phyloP scores from a whole-genome alignment of 306 rosid species.

The Casuarina cunninghamiana region DNA sequence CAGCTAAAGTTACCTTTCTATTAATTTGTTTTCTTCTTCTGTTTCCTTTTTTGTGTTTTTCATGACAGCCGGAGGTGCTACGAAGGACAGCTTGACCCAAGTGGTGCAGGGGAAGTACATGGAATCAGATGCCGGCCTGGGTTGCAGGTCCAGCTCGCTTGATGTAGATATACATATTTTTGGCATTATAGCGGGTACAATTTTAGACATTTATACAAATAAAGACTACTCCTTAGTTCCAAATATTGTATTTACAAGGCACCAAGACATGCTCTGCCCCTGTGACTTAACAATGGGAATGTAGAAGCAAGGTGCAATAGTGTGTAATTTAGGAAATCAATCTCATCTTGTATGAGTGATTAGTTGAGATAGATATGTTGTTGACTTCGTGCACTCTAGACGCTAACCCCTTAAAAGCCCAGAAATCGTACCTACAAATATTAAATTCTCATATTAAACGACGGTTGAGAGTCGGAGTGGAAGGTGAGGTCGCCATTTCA shows the following conservation, averaged over 20 bases:
- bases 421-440: neutral
- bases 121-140: neutral
- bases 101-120: neutral
- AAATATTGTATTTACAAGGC: neutral
- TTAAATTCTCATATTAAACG: neutral
- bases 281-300: no score
- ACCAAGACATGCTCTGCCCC: neutral
- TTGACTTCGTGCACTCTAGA: neutral
- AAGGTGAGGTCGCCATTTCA: neutral
- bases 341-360: neutral
- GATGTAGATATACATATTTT: neutral
- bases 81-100: constrained; percentile 1
- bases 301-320: no score
- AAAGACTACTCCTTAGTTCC: neutral
- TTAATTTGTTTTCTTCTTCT: neutral
- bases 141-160: neutral
- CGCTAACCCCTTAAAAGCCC: neutral
- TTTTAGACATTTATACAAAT: neutral
- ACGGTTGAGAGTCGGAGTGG: neutral
- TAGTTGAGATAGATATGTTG: neutral
- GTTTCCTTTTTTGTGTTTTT: neutral
- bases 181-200: neutral
- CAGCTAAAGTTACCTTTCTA: neutral
- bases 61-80: neutral
- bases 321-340: no score